Evolutionary conservation across 768 basidiomycete species (phyloP).

Genomic region (Amanita inopinata): DNA sequence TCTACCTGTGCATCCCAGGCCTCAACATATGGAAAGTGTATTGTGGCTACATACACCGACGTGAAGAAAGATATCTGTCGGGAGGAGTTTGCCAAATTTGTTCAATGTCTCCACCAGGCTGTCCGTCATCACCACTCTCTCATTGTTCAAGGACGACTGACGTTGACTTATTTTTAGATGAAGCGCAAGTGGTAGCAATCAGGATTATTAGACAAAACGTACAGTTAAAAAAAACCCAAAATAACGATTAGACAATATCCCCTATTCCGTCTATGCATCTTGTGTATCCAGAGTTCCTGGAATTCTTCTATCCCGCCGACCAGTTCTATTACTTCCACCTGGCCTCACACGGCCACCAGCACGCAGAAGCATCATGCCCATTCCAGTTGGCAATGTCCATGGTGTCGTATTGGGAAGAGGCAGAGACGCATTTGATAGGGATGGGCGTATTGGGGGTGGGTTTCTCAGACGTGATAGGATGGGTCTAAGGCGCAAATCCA

Average conservation of each 20-base stretch:
- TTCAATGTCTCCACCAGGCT: slow-evolving; percentile 66
- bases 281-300: slow-evolving; percentile 28
- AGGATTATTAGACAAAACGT: not conserved
- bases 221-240: no score
- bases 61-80: slow-evolving; percentile 77
- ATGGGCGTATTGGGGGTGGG: slow-evolving; percentile 33
- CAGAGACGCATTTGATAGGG: slow-evolving; percentile 26
- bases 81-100: slow-evolving; percentile 78
- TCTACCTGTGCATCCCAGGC: slow-evolving; percentile 68
- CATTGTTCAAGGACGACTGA: slow-evolving; percentile 1
- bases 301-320: slow-evolving; percentile 15
- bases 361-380: slow-evolving; percentile 42
- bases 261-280: not conserved
- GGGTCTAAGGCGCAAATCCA: slow-evolving; percentile 52
- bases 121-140: slow-evolving; percentile 34
- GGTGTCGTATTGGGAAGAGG: slow-evolving; percentile 56
- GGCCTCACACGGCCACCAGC: slow-evolving; percentile 34
- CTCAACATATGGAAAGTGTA: slow-evolving; percentile 79
- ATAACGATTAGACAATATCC: no score
- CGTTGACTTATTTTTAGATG: slow-evolving; percentile 18
- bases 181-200: slow-evolving; percentile 25
- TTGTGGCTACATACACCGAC: slow-evolving; percentile 74
- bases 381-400: slow-evolving; percentile 36
- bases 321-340: slow-evolving; percentile 10
- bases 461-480: slow-evolving; percentile 48